A percentile compares a stretch with the other conserved stretches of the same genome.
These are phyloP conservation scores for Candida taoyuanica DNA, from an alignment of 805 yeast species.

Conservation along the genomic window DNA sequence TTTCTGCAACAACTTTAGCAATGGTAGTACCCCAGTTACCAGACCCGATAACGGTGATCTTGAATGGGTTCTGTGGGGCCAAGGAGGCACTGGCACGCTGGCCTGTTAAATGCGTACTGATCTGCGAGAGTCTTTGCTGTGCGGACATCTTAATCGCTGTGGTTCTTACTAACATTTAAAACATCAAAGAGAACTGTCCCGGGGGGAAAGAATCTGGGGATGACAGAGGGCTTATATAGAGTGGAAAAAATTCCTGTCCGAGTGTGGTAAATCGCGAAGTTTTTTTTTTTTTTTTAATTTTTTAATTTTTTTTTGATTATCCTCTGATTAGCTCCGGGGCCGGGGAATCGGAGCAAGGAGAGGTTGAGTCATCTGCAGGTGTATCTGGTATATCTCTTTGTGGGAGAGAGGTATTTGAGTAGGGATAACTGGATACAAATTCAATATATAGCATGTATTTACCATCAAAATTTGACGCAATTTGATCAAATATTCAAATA, in stretches of 20 bases:
- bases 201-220: background rate
- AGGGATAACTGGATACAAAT: too few relatives aligned
- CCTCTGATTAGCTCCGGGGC: too few relatives aligned
- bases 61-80: constrained; percentile 36
- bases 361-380: too few relatives aligned
- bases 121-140: constrained; percentile 23
- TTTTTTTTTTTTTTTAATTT: too few relatives aligned
- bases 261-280: too few relatives aligned
- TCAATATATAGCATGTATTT: too few relatives aligned
- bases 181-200: too few relatives aligned
- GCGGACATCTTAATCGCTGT: constrained; percentile 14
- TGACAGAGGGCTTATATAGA: background rate
- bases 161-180: too few relatives aligned
- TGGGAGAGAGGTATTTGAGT: too few relatives aligned
- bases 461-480: background rate
- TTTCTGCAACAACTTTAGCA: constrained; percentile 92
- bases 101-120: constrained; percentile 19
- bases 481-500: background rate
- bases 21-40: constrained; percentile 99
- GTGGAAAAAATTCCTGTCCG: background rate
- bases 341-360: too few relatives aligned
- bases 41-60: constrained; percentile 81
- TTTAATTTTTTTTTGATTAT: too few relatives aligned
- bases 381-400: too few relatives aligned
- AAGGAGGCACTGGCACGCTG: constrained; percentile 16